A percentile compares a stretch with the other conserved stretches of the same genome.
phyloP scores from a whole-genome alignment of 768 basidiomycete genomes.

The Cyclocybe aegerita region DNA sequence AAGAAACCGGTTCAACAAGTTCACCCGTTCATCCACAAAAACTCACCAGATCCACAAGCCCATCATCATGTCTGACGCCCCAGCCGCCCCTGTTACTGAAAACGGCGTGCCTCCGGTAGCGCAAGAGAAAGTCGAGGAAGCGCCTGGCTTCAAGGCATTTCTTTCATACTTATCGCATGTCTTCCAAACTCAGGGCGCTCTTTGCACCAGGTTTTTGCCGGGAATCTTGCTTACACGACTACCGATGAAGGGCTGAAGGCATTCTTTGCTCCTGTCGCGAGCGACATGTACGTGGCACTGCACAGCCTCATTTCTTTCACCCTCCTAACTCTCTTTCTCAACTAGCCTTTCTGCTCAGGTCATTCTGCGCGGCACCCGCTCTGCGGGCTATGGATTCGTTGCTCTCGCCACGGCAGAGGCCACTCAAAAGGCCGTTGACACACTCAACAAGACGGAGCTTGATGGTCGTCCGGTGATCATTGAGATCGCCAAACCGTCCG shows the following conservation, averaged over 20 bases:
- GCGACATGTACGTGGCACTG: conserved; percentile 76
- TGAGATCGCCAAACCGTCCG: conserved; percentile 90
- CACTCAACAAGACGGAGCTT: conserved; percentile 86
- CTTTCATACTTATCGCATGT: conserved; percentile 17
- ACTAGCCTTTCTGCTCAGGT: conserved; percentile 78
- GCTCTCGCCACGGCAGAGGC: conserved; percentile 78
- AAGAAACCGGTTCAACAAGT: conserved; percentile 85
- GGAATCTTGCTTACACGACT: conserved; percentile 93
- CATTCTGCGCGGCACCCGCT: conserved; percentile 81
- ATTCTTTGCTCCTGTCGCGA: conserved; percentile 86
- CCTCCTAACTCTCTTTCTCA: conserved; percentile 11
- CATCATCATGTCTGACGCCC: conserved; percentile 86
- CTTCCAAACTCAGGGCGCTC: conserved; percentile 15
- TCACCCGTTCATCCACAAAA: conserved; percentile 52
- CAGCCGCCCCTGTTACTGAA: conserved; percentile 78
- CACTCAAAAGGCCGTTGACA: conserved; percentile 82
- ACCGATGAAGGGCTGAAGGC: conserved; percentile 94
- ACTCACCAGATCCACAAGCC: conserved; percentile 53
- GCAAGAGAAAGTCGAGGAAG: conserved; percentile 72
- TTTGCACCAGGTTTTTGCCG: conserved; percentile 77
- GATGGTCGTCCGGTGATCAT: conserved; percentile 87
- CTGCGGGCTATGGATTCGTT: conserved; percentile 93
- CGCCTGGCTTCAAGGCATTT: conserved; percentile 76
- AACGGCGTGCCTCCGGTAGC: conserved; percentile 82
- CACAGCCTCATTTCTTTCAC: conserved; percentile 38